phyloP scores from a whole-genome alignment of 139 green algal species.

The Coelastrella sp. region DNA sequence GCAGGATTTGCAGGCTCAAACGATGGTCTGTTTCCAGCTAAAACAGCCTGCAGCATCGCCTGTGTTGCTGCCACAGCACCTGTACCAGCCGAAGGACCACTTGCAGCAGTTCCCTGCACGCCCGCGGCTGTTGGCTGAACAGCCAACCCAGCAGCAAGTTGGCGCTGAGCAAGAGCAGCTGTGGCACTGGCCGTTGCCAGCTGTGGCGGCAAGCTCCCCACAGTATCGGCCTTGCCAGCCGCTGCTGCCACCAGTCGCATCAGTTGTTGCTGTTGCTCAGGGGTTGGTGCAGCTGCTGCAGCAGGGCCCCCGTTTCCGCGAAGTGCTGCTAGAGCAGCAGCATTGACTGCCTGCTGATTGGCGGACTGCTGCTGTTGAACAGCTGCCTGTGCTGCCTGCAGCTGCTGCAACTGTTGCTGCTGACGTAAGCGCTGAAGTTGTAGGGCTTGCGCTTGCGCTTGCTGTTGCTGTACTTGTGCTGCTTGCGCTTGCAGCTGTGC shows the following conservation, averaged over 20 bases:
- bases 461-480: conserved; percentile 33
- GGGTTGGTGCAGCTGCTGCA: neutral
- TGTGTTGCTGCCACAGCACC: neutral
- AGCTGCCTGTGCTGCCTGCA: neutral
- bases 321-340: conserved; percentile 27
- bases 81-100: neutral
- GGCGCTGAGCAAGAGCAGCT: conserved; percentile 33
- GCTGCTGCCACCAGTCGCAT: conserved; percentile 31
- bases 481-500: neutral
- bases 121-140: conserved; percentile 17
- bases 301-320: neutral
- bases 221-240: conserved; percentile 32
- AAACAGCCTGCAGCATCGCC: conserved; percentile 21
- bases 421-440: neutral
- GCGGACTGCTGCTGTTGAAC: conserved; percentile 23
- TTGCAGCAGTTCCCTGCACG: conserved; percentile 13
- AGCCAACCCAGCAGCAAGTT: conserved; percentile 10
- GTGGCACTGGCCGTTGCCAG: conserved; percentile 26
- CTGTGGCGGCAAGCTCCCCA: conserved; percentile 24
- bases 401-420: conserved; percentile 25
- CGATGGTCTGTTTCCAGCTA: neutral
- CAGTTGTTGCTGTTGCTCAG: conserved; percentile 30
- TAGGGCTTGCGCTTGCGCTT: conserved; percentile 1
- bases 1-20: conserved; percentile 46
- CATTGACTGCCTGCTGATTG: conserved; percentile 33